phyloP scores from a whole-genome alignment of 176 grass and related monocot species.

The Carex littledalei region DNA sequence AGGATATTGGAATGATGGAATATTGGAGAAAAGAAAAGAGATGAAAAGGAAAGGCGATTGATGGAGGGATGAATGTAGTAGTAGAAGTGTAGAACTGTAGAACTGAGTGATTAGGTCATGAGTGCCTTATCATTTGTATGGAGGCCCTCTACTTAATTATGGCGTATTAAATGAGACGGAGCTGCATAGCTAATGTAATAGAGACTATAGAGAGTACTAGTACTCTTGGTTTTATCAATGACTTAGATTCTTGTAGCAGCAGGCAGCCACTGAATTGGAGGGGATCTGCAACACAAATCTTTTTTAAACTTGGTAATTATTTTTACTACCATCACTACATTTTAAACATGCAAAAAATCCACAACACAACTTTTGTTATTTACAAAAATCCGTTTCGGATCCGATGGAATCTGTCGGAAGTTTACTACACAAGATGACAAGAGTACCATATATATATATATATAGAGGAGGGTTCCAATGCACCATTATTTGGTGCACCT shows the following conservation, averaged over 20 bases:
- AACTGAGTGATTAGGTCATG: conserved; percentile 84
- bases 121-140: conserved; percentile 89
- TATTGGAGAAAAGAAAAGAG: conserved; percentile 15
- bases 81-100: conserved; percentile 14
- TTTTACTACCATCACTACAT: not conserved
- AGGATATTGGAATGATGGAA: conserved; percentile 17
- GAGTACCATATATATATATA: not conserved
- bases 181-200: not conserved
- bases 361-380: not conserved
- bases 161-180: conserved; percentile 7
- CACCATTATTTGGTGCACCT: no score
- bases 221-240: not conserved
- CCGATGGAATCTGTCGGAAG: not conserved
- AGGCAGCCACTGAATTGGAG: not conserved
- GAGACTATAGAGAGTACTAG: not conserved
- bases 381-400: not conserved
- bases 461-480: no score
- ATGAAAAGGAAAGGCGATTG: conserved; percentile 31
- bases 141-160: not conserved
- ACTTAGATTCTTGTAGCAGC: not conserved
- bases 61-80: conserved; percentile 34
- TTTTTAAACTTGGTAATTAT: not conserved
- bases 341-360: not conserved
- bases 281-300: not conserved
- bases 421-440: not conserved